Percentiles rank a stretch among this genome's conserved stretches.
phyloP scores from a whole-genome alignment of 164 flowering plant genomes.

The Sedum album region DNA sequence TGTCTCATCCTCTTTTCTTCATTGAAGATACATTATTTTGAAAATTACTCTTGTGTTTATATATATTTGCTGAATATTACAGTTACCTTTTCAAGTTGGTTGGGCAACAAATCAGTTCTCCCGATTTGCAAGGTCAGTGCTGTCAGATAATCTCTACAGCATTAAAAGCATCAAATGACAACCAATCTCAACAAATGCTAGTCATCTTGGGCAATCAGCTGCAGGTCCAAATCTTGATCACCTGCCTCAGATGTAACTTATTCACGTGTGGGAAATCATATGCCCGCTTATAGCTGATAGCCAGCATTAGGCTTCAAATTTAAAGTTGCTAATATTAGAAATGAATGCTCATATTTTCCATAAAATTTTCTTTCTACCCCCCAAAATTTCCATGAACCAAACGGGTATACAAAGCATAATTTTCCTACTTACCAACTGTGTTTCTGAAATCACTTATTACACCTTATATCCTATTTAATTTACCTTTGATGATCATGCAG shows the following conservation, averaged over 20 bases:
- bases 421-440: slow-evolving; percentile 2
- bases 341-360: not conserved
- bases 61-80: slow-evolving; percentile 17
- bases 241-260: not conserved
- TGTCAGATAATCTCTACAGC: slow-evolving; percentile 57
- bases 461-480: not conserved
- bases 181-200: slow-evolving; percentile 31
- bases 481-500: slow-evolving; percentile 30
- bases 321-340: not conserved
- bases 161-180: slow-evolving; percentile 37
- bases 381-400: too few species aligned
- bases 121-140: slow-evolving; percentile 67
- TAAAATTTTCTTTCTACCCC: too few species aligned
- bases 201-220: slow-evolving; percentile 73
- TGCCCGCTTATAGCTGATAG: not conserved
- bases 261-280: not conserved
- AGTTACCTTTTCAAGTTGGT: slow-evolving; percentile 80
- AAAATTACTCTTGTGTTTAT: not conserved
- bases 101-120: slow-evolving; percentile 54
- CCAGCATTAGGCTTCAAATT: not conserved
- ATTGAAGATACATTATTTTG: not conserved
- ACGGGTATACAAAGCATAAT: too few species aligned
- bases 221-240: slow-evolving; percentile 36
- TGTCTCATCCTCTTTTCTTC: not conserved
- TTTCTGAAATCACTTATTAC: not conserved